These are phyloP conservation scores for Clonostachys solani DNA, from an alignment of 2,329 filamentous ascomycete genomes.

Conservation along the genomic window DNA sequence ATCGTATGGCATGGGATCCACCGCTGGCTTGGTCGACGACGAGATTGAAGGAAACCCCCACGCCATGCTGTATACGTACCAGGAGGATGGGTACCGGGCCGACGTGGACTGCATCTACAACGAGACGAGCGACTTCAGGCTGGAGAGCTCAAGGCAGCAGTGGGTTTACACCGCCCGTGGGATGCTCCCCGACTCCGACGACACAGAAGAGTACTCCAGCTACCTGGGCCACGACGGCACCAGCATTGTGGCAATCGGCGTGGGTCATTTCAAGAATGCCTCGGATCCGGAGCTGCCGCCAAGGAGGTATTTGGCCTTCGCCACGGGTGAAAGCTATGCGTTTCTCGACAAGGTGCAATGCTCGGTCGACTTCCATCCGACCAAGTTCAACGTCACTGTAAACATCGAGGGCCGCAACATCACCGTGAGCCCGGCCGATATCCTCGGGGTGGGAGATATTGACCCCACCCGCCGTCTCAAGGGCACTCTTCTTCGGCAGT, in stretches of 20 bases:
- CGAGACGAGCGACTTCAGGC: constrained; percentile 17
- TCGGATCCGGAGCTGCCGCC: neutral
- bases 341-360: constrained; percentile 1
- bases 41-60: constrained; percentile 1
- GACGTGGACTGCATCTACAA: constrained; percentile 29
- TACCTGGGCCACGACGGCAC: neutral
- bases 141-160: neutral
- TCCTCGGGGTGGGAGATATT: neutral
- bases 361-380: neutral
- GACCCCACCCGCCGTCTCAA: neutral
- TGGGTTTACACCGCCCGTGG: neutral
- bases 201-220: neutral
- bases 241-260: constrained; percentile 1
- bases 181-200: constrained; percentile 1
- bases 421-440: neutral
- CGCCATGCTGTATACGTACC: constrained; percentile 17
- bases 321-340: neutral
- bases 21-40: constrained; percentile 9
- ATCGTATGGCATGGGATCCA: constrained; percentile 17
- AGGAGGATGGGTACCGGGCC: constrained; percentile 23
- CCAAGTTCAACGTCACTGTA: neutral
- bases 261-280: neutral
- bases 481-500: constrained; percentile 18
- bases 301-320: neutral
- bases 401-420: neutral